A percentile compares a stretch with the other conserved stretches of the same genome.
Conservation (phyloP, 768 basidiomycete genomes). For the Boletus pseudopeckii region DNA sequence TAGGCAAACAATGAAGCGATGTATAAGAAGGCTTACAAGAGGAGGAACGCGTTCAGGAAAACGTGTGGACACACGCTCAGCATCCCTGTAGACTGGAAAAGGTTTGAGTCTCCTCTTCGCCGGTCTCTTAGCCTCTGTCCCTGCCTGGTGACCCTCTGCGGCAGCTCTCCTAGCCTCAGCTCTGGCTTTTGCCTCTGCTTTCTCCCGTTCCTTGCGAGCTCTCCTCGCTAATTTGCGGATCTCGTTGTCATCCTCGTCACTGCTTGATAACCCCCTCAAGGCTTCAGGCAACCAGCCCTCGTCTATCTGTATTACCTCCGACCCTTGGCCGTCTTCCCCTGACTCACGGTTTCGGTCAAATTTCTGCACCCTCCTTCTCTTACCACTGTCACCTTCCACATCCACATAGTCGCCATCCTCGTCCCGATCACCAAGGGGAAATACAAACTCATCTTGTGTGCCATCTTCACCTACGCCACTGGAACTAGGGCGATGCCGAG, state of each 20-base stretch:
- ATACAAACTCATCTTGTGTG: slow-evolving; percentile 30
- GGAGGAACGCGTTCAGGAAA: neutral
- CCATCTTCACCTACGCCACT: slow-evolving; percentile 28
- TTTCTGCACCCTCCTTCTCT: slow-evolving; percentile 1
- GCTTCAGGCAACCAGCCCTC: slow-evolving; percentile 33
- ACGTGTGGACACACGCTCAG: neutral
- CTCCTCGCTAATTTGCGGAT: slow-evolving; percentile 33
- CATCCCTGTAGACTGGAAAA: slow-evolving; percentile 23
- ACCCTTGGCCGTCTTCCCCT: neutral
- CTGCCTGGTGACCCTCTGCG: slow-evolving; percentile 12
- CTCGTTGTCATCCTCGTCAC: slow-evolving; percentile 42
- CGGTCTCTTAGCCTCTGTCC: slow-evolving; percentile 11
- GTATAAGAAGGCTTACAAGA: slow-evolving; percentile 13
- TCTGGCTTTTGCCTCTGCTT: slow-evolving; percentile 16
- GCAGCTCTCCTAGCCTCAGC: slow-evolving; percentile 18
- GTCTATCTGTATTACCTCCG: neutral
- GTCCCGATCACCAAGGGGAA: slow-evolving; percentile 17
- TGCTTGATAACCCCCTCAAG: slow-evolving; percentile 37
- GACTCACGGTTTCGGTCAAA: neutral
- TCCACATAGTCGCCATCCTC: slow-evolving; percentile 29
- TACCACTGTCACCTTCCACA: slow-evolving; percentile 8
- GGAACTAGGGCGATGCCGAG: slow-evolving; percentile 27
- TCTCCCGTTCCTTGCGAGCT: slow-evolving; percentile 31
- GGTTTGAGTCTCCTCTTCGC: slow-evolving; percentile 19
- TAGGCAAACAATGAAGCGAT: neutral